phyloP scores from a whole-genome alignment of 2,329 filamentous ascomycete genomes.

The Magnaporthales sp. region DNA sequence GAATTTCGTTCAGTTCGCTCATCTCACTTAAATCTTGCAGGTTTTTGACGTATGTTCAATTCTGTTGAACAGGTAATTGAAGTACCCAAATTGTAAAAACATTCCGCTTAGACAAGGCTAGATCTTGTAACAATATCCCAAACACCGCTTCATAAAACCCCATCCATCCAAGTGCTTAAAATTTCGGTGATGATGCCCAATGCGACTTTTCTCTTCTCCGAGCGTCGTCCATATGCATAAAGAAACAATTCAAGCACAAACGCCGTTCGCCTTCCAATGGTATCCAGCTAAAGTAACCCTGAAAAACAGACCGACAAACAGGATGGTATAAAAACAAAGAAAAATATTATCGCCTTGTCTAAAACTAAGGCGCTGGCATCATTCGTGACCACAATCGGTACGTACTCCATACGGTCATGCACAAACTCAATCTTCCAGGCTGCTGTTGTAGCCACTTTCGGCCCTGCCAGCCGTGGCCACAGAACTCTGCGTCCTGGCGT shows the following conservation, averaged over 20 bases:
- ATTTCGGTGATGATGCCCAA: background rate
- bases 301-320: background rate
- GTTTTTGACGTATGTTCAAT: background rate
- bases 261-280: background rate
- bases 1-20: no score
- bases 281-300: background rate
- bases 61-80: background rate
- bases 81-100: background rate
- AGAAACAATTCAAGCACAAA: background rate
- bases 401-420: background rate
- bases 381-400: background rate
- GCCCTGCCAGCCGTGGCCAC: slow-evolving; percentile 30
- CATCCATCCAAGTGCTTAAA: background rate
- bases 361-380: background rate
- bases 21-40: background rate
- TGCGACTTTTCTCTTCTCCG: background rate
- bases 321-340: background rate
- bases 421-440: slow-evolving; percentile 19
- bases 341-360: background rate
- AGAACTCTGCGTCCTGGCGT: slow-evolving; percentile 23
- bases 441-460: slow-evolving; percentile 28
- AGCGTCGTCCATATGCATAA: background rate
- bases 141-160: background rate
- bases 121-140: background rate
- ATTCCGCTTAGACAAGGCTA: background rate